These are phyloP conservation scores for Barbatosphaeria neglecta DNA, from an alignment of 495 filamentous ascomycete species.

Conservation along the genomic window DNA sequence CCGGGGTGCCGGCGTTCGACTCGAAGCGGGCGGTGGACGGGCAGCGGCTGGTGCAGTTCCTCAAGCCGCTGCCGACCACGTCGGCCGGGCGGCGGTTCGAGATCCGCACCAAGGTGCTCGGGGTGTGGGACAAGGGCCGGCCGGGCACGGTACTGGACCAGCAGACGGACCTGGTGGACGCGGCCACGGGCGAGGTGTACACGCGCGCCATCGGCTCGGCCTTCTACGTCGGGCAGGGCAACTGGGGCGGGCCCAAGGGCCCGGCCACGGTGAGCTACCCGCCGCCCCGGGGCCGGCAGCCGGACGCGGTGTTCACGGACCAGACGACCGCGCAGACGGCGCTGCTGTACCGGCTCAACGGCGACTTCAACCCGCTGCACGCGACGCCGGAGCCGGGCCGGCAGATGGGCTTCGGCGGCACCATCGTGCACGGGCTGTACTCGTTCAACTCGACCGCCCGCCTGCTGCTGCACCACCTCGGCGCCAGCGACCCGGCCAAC, in stretches of 20 bases:
- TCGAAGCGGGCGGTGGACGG: conserved; percentile 66
- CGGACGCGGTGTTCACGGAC: conserved; percentile 60
- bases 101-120: conserved; percentile 65
- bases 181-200: conserved; percentile 57
- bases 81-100: conserved; percentile 65
- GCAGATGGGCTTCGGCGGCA: conserved; percentile 83
- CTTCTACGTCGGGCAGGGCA: conserved; percentile 76
- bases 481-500: conserved; percentile 65
- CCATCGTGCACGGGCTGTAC: conserved; percentile 80
- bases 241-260: conserved; percentile 86
- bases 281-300: conserved; percentile 55
- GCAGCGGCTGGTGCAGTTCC: conserved; percentile 66
- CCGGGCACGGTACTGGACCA: conserved; percentile 73
- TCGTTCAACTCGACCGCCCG: conserved; percentile 76
- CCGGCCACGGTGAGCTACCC: conserved; percentile 64
- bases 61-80: conserved; percentile 64
- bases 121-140: conserved; percentile 88
- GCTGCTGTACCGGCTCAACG: conserved; percentile 71
- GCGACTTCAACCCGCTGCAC: conserved; percentile 87
- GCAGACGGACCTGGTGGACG: conserved; percentile 66
- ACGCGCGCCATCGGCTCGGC: conserved; percentile 51
- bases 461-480: conserved; percentile 57
- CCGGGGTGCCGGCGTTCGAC: conserved; percentile 70
- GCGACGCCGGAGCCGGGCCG: conserved; percentile 69
- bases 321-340: conserved; percentile 61